Base-by-base conservation (phyloP, 202 grass and related monocot genomes). In the Dendrocalamus latiflorus region DNA sequence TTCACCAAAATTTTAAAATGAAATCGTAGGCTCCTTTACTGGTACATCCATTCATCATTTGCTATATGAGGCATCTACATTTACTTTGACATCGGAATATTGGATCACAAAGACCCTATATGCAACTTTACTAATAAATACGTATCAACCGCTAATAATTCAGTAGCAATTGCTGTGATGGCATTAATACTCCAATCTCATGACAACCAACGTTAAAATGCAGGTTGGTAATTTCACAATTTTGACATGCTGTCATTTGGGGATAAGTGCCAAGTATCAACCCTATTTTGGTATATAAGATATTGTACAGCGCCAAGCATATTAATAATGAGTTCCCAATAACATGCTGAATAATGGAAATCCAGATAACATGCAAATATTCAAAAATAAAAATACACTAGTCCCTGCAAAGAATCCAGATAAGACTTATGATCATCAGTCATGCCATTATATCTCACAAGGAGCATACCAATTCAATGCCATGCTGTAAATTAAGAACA, bases 361-460 rank as follows among this genome's bases (percentile, higher is more conserved):
- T 51, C 28, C 33, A 68, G 13, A 67, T 28, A 39, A 22, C 33
- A 80, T 80, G 77, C 63, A 67, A 24, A 42, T 37, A 57, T 53
- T 63, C 20, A 17, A 68, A 80, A 55, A 25, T 12, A 37, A 55
- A 67, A 66, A 79, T 51, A n/a, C 18, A 42, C 60, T 41, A 56
- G 21, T 55, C 30, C 34, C 12, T 80, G 45, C 33, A 16, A 34
- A 51, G 24, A 72, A 72, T 17, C 44, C 68, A 72, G 44, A 51
- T 14, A 15, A 50, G 15, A 51, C 37, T 51, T 18, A 53, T 17
- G 38, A 45, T 34, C 45, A 50, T 51, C n/a, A 42, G 33, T 75
- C 44, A 85, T 65, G 75, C 30, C 67, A 85, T 11, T 30, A 72
- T 49, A 44, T 59, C 73, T 77, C 55, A 58, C 60, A 85, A 77